A percentile compares a stretch with the other conserved stretches of the same genome.
These are phyloP conservation scores for Fomitopsis serialis DNA, from an alignment of 768 basidiomycete genomes.

Conservation along the genomic window DNA sequence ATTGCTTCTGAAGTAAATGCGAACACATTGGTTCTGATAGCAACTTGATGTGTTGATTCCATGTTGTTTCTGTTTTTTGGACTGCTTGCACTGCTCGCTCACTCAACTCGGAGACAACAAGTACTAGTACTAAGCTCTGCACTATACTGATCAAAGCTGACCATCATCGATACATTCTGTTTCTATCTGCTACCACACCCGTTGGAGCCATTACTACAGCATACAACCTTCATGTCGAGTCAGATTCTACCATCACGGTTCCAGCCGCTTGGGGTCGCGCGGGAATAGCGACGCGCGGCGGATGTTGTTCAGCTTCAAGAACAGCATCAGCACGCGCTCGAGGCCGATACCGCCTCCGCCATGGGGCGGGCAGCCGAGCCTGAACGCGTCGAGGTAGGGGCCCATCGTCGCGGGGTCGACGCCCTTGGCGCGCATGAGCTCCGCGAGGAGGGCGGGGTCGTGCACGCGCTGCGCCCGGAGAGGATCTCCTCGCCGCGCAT, in stretches of 20 bases:
- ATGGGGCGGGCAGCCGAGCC: slow-evolving; percentile 91
- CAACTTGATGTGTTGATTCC: too few relatives aligned
- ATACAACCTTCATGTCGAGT: neutral
- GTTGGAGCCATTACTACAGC: neutral
- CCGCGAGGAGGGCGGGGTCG: slow-evolving; percentile 72
- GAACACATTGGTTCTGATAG: too few relatives aligned
- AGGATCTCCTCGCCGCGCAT: slow-evolving; percentile 99
- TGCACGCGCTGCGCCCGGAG: slow-evolving; percentile 98
- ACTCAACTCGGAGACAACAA: too few relatives aligned
- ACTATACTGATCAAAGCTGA: neutral
- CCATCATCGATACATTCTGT: neutral
- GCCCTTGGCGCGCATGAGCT: slow-evolving; percentile 83
- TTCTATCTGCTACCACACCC: neutral
- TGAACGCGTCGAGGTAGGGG: slow-evolving; percentile 91
- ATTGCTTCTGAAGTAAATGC: too few relatives aligned
- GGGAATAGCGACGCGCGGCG: slow-evolving; percentile 92
- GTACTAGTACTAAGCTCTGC: neutral
- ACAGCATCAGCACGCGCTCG: slow-evolving; percentile 95
- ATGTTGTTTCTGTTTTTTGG: too few relatives aligned
- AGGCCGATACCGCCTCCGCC: slow-evolving; percentile 95
- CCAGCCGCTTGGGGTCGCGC: slow-evolving; percentile 91
- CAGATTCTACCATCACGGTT: slow-evolving; percentile 47
- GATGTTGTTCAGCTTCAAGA: slow-evolving; percentile 95
- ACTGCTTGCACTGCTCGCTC: too few relatives aligned
- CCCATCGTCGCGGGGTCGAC: slow-evolving; percentile 92